Conservation (phyloP, 257 asterid genomes). For the Plantago major region DNA sequence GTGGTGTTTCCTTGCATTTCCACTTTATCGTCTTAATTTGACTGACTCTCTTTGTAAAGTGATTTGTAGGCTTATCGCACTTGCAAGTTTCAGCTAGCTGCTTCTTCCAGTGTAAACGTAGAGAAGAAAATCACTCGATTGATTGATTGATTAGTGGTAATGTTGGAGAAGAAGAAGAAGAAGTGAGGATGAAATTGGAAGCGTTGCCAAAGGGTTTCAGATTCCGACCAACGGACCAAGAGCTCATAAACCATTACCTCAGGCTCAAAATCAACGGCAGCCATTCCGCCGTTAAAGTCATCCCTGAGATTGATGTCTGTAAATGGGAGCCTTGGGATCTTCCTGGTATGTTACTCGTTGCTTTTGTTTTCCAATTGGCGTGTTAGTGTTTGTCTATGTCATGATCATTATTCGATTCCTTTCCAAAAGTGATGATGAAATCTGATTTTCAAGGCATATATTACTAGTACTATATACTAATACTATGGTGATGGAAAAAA, state of each 20-base stretch:
- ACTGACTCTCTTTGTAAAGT: neutral
- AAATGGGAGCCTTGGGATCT: slow-evolving; percentile 96
- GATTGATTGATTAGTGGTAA: slow-evolving; percentile 7
- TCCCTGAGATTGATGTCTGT: slow-evolving; percentile 79
- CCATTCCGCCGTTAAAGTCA: slow-evolving; percentile 57
- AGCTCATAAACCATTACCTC: slow-evolving; percentile 60
- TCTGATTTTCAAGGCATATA: neutral
- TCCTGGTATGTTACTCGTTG: slow-evolving; percentile 40
- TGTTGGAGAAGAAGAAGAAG: slow-evolving; percentile 14
- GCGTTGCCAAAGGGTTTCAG: slow-evolving; percentile 71
- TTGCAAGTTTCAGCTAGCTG: neutral
- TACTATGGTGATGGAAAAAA: neutral
- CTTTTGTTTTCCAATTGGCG: slow-evolving; percentile 11
- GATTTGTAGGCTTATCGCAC: neutral
- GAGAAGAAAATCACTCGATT: neutral
- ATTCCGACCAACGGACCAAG: slow-evolving; percentile 76
- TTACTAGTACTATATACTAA: neutral
- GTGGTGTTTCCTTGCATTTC: neutral
- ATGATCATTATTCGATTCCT: slow-evolving; percentile 11
- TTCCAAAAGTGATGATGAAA: neutral
- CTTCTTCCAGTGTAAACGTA: neutral
- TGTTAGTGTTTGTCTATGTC: slow-evolving; percentile 7
- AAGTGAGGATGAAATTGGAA: slow-evolving; percentile 31
- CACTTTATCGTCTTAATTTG: neutral
- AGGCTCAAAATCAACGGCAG: slow-evolving; percentile 68